Evolutionary conservation across 2,329 filamentous ascomycete genomes (phyloP).

Genomic region (Metarhizium rileyi): DNA sequence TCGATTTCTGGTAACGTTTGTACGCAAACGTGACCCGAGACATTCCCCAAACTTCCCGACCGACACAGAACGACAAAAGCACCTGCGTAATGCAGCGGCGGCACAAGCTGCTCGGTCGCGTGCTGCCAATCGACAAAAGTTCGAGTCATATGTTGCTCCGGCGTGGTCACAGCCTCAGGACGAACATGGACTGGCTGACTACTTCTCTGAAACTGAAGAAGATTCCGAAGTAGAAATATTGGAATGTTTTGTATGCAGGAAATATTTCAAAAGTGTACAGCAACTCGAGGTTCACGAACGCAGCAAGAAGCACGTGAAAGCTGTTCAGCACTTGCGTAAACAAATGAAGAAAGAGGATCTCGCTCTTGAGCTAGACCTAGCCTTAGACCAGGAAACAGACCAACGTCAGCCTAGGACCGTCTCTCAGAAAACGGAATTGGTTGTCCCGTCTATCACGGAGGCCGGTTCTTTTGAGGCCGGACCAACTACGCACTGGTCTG

Average conservation of each 20-base stretch:
- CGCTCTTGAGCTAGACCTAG: constrained; percentile 39
- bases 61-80: constrained; percentile 70
- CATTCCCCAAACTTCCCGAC: constrained; percentile 69
- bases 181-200: constrained; percentile 39
- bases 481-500: background rate
- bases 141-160: constrained; percentile 55
- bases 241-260: constrained; percentile 70
- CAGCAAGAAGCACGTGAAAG: constrained; percentile 93
- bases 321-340: constrained; percentile 65
- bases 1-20: constrained; percentile 74
- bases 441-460: background rate
- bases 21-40: constrained; percentile 82
- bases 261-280: constrained; percentile 80
- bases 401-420: background rate
- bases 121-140: constrained; percentile 68
- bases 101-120: constrained; percentile 78
- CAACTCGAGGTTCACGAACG: constrained; percentile 87
- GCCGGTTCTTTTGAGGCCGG: background rate
- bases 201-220: constrained; percentile 52
- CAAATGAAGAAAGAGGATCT: constrained; percentile 78
- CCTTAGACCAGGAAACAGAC: background rate
- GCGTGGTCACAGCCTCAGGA: constrained; percentile 63
- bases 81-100: constrained; percentile 65
- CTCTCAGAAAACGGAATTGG: background rate
- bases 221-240: constrained; percentile 50